Evolutionary conservation across 441 rosid species (phyloP), one percentile per base, ranked within the genome.

Genomic region (Populus hybrid): DNA sequence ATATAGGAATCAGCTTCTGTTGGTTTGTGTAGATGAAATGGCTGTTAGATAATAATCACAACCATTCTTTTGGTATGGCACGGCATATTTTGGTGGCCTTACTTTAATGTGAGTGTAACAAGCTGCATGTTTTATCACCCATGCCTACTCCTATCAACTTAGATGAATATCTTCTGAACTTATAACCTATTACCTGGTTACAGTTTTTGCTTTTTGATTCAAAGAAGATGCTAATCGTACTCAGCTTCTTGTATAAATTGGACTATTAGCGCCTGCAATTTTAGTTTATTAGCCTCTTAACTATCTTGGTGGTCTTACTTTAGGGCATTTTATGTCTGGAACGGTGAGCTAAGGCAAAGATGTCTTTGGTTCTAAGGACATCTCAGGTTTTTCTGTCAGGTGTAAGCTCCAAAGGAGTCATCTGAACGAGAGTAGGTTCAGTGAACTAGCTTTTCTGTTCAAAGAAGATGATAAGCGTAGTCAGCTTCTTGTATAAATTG

Each of bases 121-220:
- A 76, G 68, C 74, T 64, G 36, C 16, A 42, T 72, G 18, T 18
- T 57, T 40, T 35, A 28, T 57, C 24, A 24, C 34, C 64, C 23
- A 14, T 73, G 23, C 26, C 2, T 11, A 35, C 66, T 74, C 32
- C 9, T 34, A 34, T 77, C 10, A 40, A 20, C 46, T 50, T 38
- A 68, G 70, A 36, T 73, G 61, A 76, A 65, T 78, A 66, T 10
- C 69, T 69, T 74, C 71, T 42, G 34, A 32, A 63, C 79, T 76
- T 57, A 16, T 12, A 72, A 71, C 21, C 24, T 50, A 36, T 59
- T 34, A 72, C 59, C 67, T 59, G 8, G 76, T 69, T 78, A 30
- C 14, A 10, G 34, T 57, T 23, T 57, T 59, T 10, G 74, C 7
- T 50, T 74, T 63, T 53, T 65, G 30, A 38, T 65, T 64, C 40